Evolutionary conservation across 2,329 filamentous ascomycete genomes (phyloP).

Genomic region (Diaporthe longicolla): DNA sequence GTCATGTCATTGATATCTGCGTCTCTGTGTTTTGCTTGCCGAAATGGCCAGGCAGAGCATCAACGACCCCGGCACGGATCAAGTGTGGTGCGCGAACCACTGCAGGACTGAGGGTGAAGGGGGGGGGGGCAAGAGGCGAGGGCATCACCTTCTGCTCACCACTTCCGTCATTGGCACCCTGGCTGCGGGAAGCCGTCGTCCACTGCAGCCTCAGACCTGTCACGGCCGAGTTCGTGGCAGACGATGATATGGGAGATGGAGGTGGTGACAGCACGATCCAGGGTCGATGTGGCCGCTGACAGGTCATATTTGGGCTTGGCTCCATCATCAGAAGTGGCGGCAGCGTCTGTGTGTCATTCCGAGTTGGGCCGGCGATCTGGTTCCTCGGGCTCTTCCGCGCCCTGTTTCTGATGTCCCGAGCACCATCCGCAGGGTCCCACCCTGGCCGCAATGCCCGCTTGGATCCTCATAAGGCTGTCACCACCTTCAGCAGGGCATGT

Average conservation of each 20-base stretch:
- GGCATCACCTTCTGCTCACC: too few relatives aligned
- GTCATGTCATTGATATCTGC: background rate
- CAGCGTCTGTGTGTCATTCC: conserved; percentile 14
- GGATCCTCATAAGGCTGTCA: conserved; percentile 5
- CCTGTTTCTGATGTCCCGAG: conserved; percentile 17
- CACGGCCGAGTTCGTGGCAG: conserved; percentile 18
- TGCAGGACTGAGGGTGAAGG: background rate
- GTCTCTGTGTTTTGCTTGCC: too few relatives aligned
- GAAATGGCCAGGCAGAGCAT: too few relatives aligned
- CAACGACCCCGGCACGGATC: too few relatives aligned
- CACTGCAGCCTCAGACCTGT: conserved; percentile 24
- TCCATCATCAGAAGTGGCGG: too few relatives aligned
- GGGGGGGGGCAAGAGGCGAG: too few relatives aligned
- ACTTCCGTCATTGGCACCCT: background rate
- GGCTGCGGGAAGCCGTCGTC: conserved; percentile 9
- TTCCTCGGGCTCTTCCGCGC: conserved; percentile 24
- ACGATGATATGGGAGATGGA: background rate
- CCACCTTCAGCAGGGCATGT: too few relatives aligned
- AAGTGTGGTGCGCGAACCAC: too few relatives aligned
- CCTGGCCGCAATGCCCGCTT: background rate
- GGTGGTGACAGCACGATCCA: conserved; percentile 6
- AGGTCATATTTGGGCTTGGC: conserved; percentile 1
- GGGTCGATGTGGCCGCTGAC: conserved; percentile 12
- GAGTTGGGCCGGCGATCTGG: conserved; percentile 21
- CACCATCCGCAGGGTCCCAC: conserved; percentile 16